Base-by-base conservation (phyloP, 1,139 yeast genomes). In the Meyerozyma sp. region DNA sequence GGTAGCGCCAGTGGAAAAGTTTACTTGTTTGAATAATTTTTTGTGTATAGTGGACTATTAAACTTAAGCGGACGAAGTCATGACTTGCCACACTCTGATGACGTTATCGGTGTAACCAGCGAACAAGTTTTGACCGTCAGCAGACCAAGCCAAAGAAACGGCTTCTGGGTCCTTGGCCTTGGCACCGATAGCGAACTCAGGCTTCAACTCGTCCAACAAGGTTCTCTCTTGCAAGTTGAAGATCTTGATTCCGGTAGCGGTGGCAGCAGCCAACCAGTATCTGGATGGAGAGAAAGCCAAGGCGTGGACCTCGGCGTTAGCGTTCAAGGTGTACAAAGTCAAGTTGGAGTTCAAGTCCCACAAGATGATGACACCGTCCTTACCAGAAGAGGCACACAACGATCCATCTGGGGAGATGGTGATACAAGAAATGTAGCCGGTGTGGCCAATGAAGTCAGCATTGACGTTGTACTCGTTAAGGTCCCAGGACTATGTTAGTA, bases 251-350 rank as follows among this genome's bases (percentile, higher is more conserved):
- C 97, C 94, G 61, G 96, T 78, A 59, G 96, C 80, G 65, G 99
- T 93, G 68, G 98, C 98, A 78, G 98, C 98, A 73, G 96, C 94
- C 75, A 94, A 88, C 98, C 98, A 93, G 94, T 89, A 94, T 86
- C 98, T 91, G 95, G 89, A 88, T 78, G 99, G 98, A 73, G 98
- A 91, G 96, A 93, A 94, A 66, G 97, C 95, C 71, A 93, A 84
- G 70, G 97, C 94, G 77, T 88, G 89, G 63, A 94, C 93, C 82
- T 93, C 98, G 68, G 93, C 94, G 73, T 94, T 89, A 62, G 96
- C 94, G 66, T 81, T 80, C 74, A 93, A 84, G 68, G 96, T 85
- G 95, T 90, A 93, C 68, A 91, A 81, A 68, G 93, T 86, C 71
- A 77, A 75, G 80, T 87, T 84, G 64, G 82, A 75, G 82, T 84